Evolutionary conservation across 139 green algal species (phyloP).

Genomic region (Tetradesmus obliquus): DNA sequence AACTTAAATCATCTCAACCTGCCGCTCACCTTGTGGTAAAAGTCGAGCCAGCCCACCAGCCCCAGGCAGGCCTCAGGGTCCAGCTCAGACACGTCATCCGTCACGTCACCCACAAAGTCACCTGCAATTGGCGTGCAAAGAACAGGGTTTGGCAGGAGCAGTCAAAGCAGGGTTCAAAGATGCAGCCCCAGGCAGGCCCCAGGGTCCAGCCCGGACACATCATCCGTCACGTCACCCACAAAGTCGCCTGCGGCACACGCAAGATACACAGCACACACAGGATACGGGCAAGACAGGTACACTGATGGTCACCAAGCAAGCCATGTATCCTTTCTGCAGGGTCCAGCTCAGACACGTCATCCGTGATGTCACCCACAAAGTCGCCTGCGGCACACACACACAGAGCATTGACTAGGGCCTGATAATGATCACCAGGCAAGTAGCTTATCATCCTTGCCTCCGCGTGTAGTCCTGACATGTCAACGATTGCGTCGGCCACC

Average conservation of each 20-base stretch:
- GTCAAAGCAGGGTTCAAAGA: not conserved
- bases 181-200: conserved; percentile 61
- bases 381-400: too few species aligned
- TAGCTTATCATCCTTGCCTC: too few species aligned
- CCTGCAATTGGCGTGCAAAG: conserved; percentile 29
- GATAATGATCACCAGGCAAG: too few species aligned
- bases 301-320: conserved; percentile 32
- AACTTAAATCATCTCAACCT: too few species aligned
- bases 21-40: conserved; percentile 63
- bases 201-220: conserved; percentile 60
- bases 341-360: conserved; percentile 65
- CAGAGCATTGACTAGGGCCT: too few species aligned
- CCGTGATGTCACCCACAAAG: conserved; percentile 56
- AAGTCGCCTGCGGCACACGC: conserved; percentile 63
- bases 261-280: not conserved
- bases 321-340: conserved; percentile 39
- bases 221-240: conserved; percentile 65
- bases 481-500: too few species aligned
- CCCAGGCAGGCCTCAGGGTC: conserved; percentile 56
- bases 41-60: conserved; percentile 70
- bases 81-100: conserved; percentile 67
- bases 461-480: too few species aligned
- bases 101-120: conserved; percentile 71
- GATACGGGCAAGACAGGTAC: not conserved
- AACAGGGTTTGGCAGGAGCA: not conserved